These are phyloP conservation scores for Primulina tabacum DNA, from an alignment of 257 asterid species.

Conservation along the genomic window DNA sequence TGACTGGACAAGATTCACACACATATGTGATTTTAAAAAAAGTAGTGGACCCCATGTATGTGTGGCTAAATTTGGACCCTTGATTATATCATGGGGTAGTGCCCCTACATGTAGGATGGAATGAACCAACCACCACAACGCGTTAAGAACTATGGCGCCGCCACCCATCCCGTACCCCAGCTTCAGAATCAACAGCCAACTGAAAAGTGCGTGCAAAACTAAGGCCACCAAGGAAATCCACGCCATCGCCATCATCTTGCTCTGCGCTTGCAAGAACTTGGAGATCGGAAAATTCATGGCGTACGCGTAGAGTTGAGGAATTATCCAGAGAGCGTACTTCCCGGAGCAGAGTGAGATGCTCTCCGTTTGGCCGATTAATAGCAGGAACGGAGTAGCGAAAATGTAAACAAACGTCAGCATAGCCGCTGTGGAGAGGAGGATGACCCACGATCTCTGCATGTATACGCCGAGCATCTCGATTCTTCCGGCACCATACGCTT, in stretches of 20 bases:
- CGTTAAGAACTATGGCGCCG: conserved; percentile 43
- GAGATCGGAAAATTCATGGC: conserved; percentile 51
- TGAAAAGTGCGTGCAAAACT: conserved; percentile 30
- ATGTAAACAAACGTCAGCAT: conserved; percentile 39
- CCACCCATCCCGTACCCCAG: conserved; percentile 53
- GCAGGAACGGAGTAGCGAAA: conserved; percentile 35
- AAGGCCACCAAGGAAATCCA: conserved; percentile 37
- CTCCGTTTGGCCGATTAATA: conserved; percentile 37
- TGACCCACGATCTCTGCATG: conserved; percentile 55
- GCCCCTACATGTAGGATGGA: no score
- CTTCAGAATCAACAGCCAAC: conserved; percentile 57
- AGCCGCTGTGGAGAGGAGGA: conserved; percentile 33
- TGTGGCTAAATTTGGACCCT: no score
- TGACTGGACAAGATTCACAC: no score
- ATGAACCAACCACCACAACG: conserved; percentile 70
- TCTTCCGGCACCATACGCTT: conserved; percentile 55
- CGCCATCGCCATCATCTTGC: conserved; percentile 51
- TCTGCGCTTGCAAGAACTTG: conserved; percentile 56
- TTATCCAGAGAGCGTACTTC: conserved; percentile 46
- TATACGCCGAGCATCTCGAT: conserved; percentile 44
- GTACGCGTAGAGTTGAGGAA: conserved; percentile 57
- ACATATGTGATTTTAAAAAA: no score
- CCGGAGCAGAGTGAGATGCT: conserved; percentile 40
- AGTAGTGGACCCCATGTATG: no score
- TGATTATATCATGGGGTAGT: no score